phyloP scores from a whole-genome alignment of 768 basidiomycete genomes.

The Mycena amicta region DNA sequence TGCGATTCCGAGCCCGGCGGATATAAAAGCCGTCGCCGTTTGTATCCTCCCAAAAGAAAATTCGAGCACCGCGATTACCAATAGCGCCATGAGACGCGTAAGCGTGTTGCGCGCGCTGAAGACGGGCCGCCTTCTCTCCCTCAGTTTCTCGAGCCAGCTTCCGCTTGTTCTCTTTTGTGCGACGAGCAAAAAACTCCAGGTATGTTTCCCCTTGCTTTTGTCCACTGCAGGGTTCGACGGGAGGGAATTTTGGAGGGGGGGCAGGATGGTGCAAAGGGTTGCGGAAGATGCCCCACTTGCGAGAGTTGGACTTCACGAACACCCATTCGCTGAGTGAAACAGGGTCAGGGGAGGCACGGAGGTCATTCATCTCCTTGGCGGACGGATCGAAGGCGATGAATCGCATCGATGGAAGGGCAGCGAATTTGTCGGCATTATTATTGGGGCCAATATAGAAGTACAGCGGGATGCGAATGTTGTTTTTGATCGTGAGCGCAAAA shows the following conservation, averaged over 20 bases:
- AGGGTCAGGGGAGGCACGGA: not conserved
- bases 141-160: not conserved
- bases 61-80: not conserved
- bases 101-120: not conserved
- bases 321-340: not conserved
- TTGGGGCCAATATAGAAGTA: not conserved
- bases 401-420: not conserved
- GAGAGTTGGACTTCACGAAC: not conserved
- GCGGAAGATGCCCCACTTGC: not conserved
- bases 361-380: not conserved
- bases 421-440: not conserved
- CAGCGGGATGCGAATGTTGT: not conserved
- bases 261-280: not conserved
- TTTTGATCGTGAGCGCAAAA: not conserved
- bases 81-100: not conserved
- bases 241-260: not conserved
- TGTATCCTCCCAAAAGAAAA: not conserved
- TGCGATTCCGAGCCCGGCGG: not conserved
- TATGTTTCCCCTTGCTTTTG: not conserved
- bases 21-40: not conserved
- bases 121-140: not conserved
- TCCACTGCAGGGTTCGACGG: not conserved
- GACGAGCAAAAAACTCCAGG: not conserved
- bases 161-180: not conserved
- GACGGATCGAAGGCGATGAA: not conserved